Base-by-base conservation (phyloP, 768 basidiomycete genomes). In the Artomyces pyxidatus region DNA sequence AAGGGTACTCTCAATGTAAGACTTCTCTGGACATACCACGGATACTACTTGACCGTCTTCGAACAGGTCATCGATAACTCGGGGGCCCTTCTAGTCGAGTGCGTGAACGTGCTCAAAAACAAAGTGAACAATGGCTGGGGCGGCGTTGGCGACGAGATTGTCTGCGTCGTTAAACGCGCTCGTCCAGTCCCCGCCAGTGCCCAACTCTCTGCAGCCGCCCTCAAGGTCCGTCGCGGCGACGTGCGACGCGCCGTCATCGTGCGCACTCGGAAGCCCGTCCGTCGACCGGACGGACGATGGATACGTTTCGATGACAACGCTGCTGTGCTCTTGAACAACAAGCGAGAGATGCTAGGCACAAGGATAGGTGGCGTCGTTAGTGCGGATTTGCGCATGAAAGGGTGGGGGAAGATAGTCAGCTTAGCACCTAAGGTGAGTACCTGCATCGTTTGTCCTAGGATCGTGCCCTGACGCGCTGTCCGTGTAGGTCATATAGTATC, bases 291-390 rank as follows among this genome's bases (percentile, higher is more conserved):
- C 67, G 95, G 95, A 12, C 77, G 90, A 25, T 73, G 79, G 58
- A 73, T 97, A 55, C 74, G 88, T 39, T 98, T 97, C 67, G 95
- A 97, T 68, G 95, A 97, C 75, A 97, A 97, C 60, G 95, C 95
- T 1, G 91, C 83, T 8, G 92, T 97, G 5, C 68, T 98, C 29
- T 66, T 98, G 49, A 97, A 98, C 67, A 90, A 90, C 72, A 98
- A 98, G 71, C 78, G 83, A 49, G 91, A 95, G 68, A 90, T 97
- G 87, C 63, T 98, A 50, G 94, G 93, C 17, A 96, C 93, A 43
- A 81, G 95, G 60, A 91, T 98, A 47, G 87, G 88, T 58, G 93
- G 94, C 0, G 83, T 94, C 38, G 94, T 98, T 39, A 92, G 88
- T 52, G 87, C 88, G 0, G 94, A 96, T 58, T 63, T 98, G 64